A percentile compares a stretch with the other conserved stretches of the same genome.
Conservation (phyloP, 306 rosid species). For the Notholithocarpus densiflorus region DNA sequence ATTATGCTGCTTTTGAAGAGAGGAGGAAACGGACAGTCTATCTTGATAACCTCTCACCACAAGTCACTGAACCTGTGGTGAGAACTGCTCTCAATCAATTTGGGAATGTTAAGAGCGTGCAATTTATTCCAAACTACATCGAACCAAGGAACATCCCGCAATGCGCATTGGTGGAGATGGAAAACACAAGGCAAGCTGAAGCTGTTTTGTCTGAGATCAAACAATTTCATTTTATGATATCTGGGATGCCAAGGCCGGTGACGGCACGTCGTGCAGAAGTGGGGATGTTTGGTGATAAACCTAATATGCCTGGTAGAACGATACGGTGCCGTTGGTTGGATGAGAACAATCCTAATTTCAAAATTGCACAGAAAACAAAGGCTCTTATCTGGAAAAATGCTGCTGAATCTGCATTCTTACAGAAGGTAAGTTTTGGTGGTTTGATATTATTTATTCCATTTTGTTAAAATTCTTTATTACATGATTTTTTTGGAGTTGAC, state of each 20-base stretch:
- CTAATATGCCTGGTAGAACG: conserved; percentile 51
- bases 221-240: conserved; percentile 68
- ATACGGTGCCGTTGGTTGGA: conserved; percentile 51
- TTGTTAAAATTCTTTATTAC: not conserved
- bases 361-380: conserved; percentile 52
- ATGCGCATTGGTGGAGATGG: conserved; percentile 73
- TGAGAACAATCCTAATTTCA: conserved; percentile 59
- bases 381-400: conserved; percentile 42
- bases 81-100: conserved; percentile 69
- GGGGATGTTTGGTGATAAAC: conserved; percentile 79
- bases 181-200: conserved; percentile 45
- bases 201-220: conserved; percentile 33
- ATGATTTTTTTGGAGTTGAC: not conserved
- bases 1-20: conserved; percentile 61
- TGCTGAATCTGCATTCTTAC: conserved; percentile 44
- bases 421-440: conserved; percentile 38
- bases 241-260: conserved; percentile 88
- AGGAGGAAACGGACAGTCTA: conserved; percentile 63
- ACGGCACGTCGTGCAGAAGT: conserved; percentile 49
- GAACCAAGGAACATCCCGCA: conserved; percentile 46
- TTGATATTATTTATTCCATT: not conserved
- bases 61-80: conserved; percentile 70
- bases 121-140: conserved; percentile 61
- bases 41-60: conserved; percentile 71
- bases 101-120: conserved; percentile 51